Base-by-base conservation (phyloP, 2,329 filamentous ascomycete species). In the Scortechinia acanthostroma region DNA sequence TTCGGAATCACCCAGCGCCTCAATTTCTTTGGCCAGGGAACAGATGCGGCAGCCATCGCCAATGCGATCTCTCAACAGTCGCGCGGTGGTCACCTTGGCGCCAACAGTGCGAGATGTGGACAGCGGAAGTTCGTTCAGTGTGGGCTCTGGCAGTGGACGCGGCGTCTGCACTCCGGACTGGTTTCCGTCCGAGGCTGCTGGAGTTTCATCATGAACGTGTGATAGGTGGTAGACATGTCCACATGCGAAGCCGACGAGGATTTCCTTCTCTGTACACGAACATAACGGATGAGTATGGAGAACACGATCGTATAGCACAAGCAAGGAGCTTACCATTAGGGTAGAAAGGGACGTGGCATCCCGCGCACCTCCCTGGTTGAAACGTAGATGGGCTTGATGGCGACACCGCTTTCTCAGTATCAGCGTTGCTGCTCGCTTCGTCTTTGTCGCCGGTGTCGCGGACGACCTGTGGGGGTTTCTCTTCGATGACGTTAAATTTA, bases 191-290 rank as follows among this genome's bases (percentile, higher is more conserved):
- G 35, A 10, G 10, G 10, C 35, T 19, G 35, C 6, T 10, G 35
- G 6, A 13, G 35, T 13, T 6, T 40, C 23, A 59, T 46, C 30
- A 81, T 64, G 2, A 83, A 62, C 10, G 54, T 80, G 81, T 5
- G 72, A 69, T 10, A 83, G 62, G 54, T 84, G 79, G 60, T 79
- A 83, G 48, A 80, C 69, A 53, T 83, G 79, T 3, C 77, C 76
- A 58, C 79, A 84, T 21, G 77, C 76, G 58, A 83, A 83, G 43
- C 76, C 78, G 43, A 40, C 17, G 17, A 40, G 35, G 10, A 40
- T 40, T 19, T 40, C 35, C 20, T 19, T 13, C 17, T 40, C 35
- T 40, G 35, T n/a, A 30, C 10, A 15, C 35, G 10, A 40, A 17
- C 13, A 19, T 13, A 40, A 40, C 20, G 10, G 25, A 30, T n/a